Base-by-base conservation (phyloP, 2,329 filamentous ascomycete species). In the Microcyclospora tardicrescens region DNA sequence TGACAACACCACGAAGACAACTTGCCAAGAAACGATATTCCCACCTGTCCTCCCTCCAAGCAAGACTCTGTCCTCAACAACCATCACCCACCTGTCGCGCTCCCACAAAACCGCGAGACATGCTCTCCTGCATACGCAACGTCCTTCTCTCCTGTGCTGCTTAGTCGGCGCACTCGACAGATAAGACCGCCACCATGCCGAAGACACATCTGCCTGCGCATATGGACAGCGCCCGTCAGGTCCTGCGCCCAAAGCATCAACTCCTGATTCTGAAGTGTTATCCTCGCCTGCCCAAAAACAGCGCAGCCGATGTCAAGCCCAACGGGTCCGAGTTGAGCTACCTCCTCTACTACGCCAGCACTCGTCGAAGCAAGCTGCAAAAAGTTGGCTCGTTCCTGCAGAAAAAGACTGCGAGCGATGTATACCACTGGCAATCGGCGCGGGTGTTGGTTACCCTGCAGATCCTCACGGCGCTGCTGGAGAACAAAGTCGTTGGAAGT, bases 291-390 rank as follows among this genome's bases (percentile, higher is more conserved):
- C 84, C 84, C 48, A 96, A 95, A 66, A 85, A 84, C 52, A 56
- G 48, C 37, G 80, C 84, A 45, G 81, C 87, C 58, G 85, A 94
- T 55, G 85, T 94, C 57, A 93, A 89, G 65, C 87, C 91, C 33
- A 96, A 96, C 64, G 85, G 85, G 49, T 93, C 85, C 65, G 91
- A 98, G 69, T 76, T 98, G 46, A 93, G 85, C 63, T 96, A 96
- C 60, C 75, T 98, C 48, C 77, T 96, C 39, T 96, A 93, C 72
- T 96, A 98, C 68, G 86, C 84, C 44, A 93, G 84, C 58, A 94
- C 87, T 52, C 84, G 89, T 43, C 79, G 85, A 48, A 89, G 84
- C 63, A 98, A 96, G 71, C 78, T 96, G 52, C 84, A 91, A 56
- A 98, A 98, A 65, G 87, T 98, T 50, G 86, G 85, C 61, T 79